phyloP scores from a whole-genome alignment of 2,329 filamentous ascomycete genomes.

The Fusarium globosum region DNA sequence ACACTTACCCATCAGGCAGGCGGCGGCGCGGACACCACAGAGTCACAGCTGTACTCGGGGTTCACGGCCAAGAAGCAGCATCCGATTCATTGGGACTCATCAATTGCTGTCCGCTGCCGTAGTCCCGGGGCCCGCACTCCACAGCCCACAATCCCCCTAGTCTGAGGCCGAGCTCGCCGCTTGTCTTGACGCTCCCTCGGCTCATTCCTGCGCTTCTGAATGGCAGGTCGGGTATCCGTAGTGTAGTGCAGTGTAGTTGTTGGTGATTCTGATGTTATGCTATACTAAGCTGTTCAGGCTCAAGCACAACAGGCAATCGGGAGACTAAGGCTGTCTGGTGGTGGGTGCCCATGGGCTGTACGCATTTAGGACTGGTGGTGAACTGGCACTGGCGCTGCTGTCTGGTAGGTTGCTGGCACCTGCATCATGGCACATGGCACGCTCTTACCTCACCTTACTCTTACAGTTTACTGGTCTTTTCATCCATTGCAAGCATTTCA shows the following conservation, averaged over 20 bases:
- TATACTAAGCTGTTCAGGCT: slow-evolving; percentile 10
- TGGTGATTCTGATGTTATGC: slow-evolving; percentile 14
- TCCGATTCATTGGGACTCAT: slow-evolving; percentile 38
- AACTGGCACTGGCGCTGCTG: slow-evolving; percentile 24
- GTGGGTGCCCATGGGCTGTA: slow-evolving; percentile 28
- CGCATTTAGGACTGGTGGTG: slow-evolving; percentile 29
- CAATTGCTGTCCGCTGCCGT: slow-evolving; percentile 38
- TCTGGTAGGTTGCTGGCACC: slow-evolving; percentile 14
- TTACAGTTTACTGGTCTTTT: neutral
- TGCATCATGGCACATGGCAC: slow-evolving; percentile 32
- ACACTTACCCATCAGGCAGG: neutral
- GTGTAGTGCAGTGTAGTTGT: neutral
- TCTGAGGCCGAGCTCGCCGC: slow-evolving; percentile 29
- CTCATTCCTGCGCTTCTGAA: slow-evolving; percentile 32
- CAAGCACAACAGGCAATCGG: neutral
- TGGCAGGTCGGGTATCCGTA: slow-evolving; percentile 19
- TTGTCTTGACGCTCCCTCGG: slow-evolving; percentile 29
- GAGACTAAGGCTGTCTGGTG: slow-evolving; percentile 10
- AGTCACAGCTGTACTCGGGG: slow-evolving; percentile 31
- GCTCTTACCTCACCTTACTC: slow-evolving; percentile 25
- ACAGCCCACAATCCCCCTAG: slow-evolving; percentile 35
- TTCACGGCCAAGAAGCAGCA: slow-evolving; percentile 35
- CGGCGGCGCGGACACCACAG: slow-evolving; percentile 7
- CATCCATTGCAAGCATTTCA: slow-evolving; percentile 7
- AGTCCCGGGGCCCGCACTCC: slow-evolving; percentile 40